Conservation (phyloP, 345 rosid genomes). For the Arabidopsis arenosa region DNA sequence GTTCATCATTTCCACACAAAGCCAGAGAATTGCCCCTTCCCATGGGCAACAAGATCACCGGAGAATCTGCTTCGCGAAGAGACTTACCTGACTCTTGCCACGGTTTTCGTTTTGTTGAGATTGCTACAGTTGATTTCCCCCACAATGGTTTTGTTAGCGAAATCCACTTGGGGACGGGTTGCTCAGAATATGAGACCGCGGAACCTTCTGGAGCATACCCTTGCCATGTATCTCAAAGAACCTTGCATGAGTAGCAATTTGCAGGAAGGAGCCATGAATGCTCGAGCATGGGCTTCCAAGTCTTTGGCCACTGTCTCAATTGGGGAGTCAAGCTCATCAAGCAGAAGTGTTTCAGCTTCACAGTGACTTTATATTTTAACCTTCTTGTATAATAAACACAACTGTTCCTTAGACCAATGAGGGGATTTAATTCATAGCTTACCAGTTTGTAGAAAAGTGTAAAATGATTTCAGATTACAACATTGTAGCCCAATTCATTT, state of each 20-base stretch:
- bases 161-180: conserved; percentile 53
- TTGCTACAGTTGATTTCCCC: conserved; percentile 63
- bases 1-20: conserved; percentile 36
- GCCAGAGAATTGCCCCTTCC: conserved; percentile 78
- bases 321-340: conserved; percentile 68
- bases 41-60: conserved; percentile 84
- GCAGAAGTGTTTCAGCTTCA: conserved; percentile 42
- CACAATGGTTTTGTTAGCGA: conserved; percentile 45
- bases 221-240: conserved; percentile 56
- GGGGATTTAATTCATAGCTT: conserved; percentile 9
- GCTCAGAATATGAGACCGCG: conserved; percentile 49
- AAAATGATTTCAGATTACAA: conserved; percentile 16
- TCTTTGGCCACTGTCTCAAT: conserved; percentile 87
- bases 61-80: conserved; percentile 77
- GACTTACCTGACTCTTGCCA: conserved; percentile 77
- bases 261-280: conserved; percentile 83
- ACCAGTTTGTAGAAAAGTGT: neutral
- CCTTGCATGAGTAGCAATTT: conserved; percentile 78
- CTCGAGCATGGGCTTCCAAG: conserved; percentile 89
- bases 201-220: conserved; percentile 62
- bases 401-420: conserved; percentile 4
- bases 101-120: conserved; percentile 67
- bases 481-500: conserved; percentile 20
- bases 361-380: neutral
- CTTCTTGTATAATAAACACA: neutral